Evolutionary conservation across 176 grass and related monocot genomes (phyloP).

Genomic region (Cenchrus fungigraminus): DNA sequence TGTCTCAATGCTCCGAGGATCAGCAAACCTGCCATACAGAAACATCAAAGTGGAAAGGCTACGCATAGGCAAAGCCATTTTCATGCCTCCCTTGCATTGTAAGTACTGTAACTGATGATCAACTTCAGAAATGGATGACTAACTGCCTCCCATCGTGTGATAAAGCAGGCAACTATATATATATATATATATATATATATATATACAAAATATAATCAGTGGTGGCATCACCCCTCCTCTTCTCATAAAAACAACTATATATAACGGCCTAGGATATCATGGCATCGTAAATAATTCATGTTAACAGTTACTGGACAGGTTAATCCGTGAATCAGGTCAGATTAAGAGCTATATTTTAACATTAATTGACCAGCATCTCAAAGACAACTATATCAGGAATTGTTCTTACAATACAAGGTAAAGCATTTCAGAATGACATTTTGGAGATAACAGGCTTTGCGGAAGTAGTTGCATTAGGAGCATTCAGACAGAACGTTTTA

Average conservation of each 20-base stretch:
- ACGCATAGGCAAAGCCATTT: conserved; percentile 3
- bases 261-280: background rate
- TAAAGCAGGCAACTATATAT: background rate
- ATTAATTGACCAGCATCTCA: background rate
- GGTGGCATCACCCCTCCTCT: background rate
- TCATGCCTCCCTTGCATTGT: conserved; percentile 9
- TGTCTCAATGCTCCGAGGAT: conserved; percentile 63
- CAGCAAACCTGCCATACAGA: conserved; percentile 54
- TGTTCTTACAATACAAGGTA: background rate
- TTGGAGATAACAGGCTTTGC: background rate
- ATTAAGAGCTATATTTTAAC: conserved; percentile 6
- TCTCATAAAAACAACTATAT: background rate
- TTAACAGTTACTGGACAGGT: background rate
- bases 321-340: background rate
- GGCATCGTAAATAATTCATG: background rate
- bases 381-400: background rate
- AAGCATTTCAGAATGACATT: background rate
- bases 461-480: background rate
- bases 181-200: no score
- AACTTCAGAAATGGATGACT: background rate
- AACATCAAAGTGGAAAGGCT: conserved; percentile 41
- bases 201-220: background rate
- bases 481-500: background rate
- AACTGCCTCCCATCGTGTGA: background rate
- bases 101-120: background rate